Evolutionary conservation across 345 rosid species (phyloP), one percentile per base, ranked within the genome.

Genomic region (Aethionema arabicum): DNA sequence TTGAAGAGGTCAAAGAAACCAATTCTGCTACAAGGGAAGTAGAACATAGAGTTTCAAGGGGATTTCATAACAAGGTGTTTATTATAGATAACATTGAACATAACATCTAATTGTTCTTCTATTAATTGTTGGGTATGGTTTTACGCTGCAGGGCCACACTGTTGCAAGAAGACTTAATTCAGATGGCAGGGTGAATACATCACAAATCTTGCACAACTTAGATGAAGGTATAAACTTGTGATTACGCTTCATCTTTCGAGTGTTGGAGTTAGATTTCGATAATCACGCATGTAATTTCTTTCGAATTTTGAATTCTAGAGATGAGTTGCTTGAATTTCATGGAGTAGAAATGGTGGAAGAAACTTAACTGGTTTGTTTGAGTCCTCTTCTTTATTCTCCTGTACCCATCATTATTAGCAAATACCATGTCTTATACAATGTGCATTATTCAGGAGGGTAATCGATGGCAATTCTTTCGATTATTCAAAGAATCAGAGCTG

Each of bases 1-100:
- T 83, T 52, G 97, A 93, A 69, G 97, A 90, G 67, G 78, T 85
- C 67, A 85, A 78, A 71, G 96, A 88, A 78, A 96, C 99, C 32
- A 87, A 93, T 72, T 79, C 85, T n/a, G 42, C 83, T 7, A 73
- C 85, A 1, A 53, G 82, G 46, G 76, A 87, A 76, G 99, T 96
- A 63, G 29, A 81, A 6, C 97, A 93, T 56, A 62, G 53, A 63
- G 29, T 93, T 54, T 83, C 95, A 5, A 84, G 81, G 76, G 95
- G 90, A 45, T 73, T 86, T 56, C 76, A 82, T 33, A 57, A 76
- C 64, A 86, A 83, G 95, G 99, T 93, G 27, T 21, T 21, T 21
- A 21, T 21, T 21, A 21, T 21, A 21, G 27, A 21, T 29, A 42
- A 16, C 40, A 21, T 35, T 61, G 41, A 21, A 52, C 43, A 33